These are phyloP conservation scores for Debaryomyces maramus DNA, from an alignment of 805 yeast genomes.

Conservation along the genomic window DNA sequence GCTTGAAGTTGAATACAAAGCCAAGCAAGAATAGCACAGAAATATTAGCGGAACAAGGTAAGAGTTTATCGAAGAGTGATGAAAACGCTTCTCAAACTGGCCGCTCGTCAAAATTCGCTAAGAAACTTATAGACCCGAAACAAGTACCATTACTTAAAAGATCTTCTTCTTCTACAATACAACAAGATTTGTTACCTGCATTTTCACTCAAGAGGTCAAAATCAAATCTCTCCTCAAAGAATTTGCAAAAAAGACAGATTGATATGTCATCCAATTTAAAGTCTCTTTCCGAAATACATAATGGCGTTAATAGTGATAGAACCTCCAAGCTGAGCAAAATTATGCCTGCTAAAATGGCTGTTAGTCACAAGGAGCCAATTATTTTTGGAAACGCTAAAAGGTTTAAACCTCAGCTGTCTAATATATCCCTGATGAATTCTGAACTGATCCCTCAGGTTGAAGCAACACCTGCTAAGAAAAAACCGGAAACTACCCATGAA, in stretches of 20 bases:
- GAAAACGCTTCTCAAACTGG: background rate
- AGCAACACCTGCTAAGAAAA: conserved; percentile 27
- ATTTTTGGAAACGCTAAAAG: conserved; percentile 29
- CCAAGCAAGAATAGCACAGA: background rate
- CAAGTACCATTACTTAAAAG: conserved; percentile 13
- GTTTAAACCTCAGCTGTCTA: conserved; percentile 17
- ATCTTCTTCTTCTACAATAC: conserved; percentile 13
- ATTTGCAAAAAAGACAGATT: conserved; percentile 40
- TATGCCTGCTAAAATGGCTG: conserved; percentile 6
- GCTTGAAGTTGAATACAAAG: conserved; percentile 25
- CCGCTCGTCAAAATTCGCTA: background rate
- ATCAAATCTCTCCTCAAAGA: conserved; percentile 39
- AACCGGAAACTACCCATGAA: background rate
- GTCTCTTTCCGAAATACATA: conserved; percentile 5
- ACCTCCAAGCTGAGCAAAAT: conserved; percentile 9
- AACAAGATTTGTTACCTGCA: conserved; percentile 30
- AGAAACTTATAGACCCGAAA: conserved; percentile 8
- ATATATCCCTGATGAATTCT: conserved; percentile 22
- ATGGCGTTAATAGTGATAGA: background rate
- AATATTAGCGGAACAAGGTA: background rate
- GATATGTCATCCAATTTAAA: conserved; percentile 29
- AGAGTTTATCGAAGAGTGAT: too few species aligned
- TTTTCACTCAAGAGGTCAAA: conserved; percentile 39
- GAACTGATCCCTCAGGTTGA: conserved; percentile 22
- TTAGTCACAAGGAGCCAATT: conserved; percentile 15